Evolutionary conservation across 768 basidiomycete species (phyloP), one percentile per base, ranked within the genome.

Genomic region (Lactifluus pinguis): DNA sequence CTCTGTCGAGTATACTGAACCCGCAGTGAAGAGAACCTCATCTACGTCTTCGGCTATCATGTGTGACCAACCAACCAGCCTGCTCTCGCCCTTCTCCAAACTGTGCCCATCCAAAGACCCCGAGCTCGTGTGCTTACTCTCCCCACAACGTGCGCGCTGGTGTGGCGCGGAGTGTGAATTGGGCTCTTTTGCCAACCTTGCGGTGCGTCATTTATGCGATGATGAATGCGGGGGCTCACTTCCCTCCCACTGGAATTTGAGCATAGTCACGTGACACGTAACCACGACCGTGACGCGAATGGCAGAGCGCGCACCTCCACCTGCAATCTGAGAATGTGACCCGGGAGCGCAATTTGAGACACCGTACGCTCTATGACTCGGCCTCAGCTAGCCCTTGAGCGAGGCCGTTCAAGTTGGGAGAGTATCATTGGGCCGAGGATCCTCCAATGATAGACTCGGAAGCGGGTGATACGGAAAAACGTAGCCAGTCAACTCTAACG

Each of bases 41-140:
- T n/a, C n/a, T n/a, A n/a, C n/a, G n/a, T n/a, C n/a, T n/a, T n/a
- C n/a, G n/a, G 25, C 2, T 25, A 25, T 25, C 25, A 25, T 25
- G 25, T 25, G 1, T 25, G 2, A 97, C 79, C 68, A 98, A 68
- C 80, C 90, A 93, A 17, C 94, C 94, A 1, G 79, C 85, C 60
- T 84, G 82, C 64, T 80, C 78, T 32, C 74, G 68, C 5, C 73
- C 74, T 10, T 69, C 72, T 19, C 84, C 83, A 69, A 97, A 95
- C 63, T 98, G 70, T 1, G 84, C 82, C 79, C 89, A 91, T 1
- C 95, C 94, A 70, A 91, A 99, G 8, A 97, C 85, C 0, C 95
- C 95, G 60, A 99, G 73, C 73, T 98, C 95, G 69, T 36, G 34
- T 36, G 42, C 77, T 77, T n/a, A n/a, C n/a, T n/a, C n/a, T n/a